Percentiles rank a stretch among this genome's conserved stretches.
Conservation (phyloP, 495 filamentous ascomycete genomes). For the Aspergillus sparsus region DNA sequence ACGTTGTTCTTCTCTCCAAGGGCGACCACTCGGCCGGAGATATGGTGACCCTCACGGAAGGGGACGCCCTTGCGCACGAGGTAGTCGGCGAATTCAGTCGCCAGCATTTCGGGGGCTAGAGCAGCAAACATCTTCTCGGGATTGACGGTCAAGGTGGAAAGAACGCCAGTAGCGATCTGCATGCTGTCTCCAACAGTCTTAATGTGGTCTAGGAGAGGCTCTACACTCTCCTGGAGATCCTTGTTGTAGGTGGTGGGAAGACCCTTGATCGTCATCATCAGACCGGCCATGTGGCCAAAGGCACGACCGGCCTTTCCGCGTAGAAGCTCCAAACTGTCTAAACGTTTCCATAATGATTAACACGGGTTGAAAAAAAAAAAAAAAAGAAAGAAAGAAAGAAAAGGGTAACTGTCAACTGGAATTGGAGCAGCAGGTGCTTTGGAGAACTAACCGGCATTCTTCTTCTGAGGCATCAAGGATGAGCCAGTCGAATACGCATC, state of each 20-base stretch:
- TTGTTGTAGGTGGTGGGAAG: conserved; percentile 94
- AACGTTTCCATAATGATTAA: conserved; percentile 48
- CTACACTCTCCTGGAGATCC: conserved; percentile 87
- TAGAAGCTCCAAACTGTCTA: conserved; percentile 81
- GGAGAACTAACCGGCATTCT: conserved; percentile 44
- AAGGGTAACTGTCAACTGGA: neutral
- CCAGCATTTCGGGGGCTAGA: conserved; percentile 73
- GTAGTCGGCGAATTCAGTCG: conserved; percentile 87
- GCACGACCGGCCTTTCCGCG: conserved; percentile 83
- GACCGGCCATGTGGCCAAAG: conserved; percentile 85
- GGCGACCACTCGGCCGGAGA: conserved; percentile 77
- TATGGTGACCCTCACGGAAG: conserved; percentile 81
- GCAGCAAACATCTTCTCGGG: conserved; percentile 78
- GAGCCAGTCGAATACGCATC: conserved; percentile 86
- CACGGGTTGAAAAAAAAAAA: neutral
- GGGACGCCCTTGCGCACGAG: conserved; percentile 85
- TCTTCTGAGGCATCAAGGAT: conserved; percentile 91
- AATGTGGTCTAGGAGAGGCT: conserved; percentile 84
- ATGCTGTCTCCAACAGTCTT: conserved; percentile 85
- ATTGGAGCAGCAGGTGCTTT: neutral
- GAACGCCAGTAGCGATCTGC: conserved; percentile 79
- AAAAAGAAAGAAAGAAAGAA: conserved; percentile 5
- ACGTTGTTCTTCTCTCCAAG: conserved; percentile 67
- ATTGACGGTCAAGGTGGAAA: conserved; percentile 64
- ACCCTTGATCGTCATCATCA: conserved; percentile 86